Percentiles rank a stretch among this genome's conserved stretches.
These are phyloP conservation scores for Kuraishia molischiana DNA, from an alignment of 805 yeast genomes.

Conservation along the genomic window DNA sequence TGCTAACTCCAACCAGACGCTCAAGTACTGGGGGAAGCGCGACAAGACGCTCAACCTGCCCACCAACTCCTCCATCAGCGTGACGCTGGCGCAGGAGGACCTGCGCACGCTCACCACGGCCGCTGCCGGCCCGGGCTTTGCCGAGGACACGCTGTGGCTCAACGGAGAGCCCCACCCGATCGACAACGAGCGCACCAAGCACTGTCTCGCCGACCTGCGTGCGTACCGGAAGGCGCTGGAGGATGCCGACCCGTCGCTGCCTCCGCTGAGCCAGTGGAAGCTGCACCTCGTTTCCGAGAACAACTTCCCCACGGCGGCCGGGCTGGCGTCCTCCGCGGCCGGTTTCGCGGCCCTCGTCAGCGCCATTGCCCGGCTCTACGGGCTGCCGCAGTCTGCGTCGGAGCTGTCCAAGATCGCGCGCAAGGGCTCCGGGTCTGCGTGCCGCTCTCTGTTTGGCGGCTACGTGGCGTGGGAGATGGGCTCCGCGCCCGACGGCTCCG, in stretches of 20 bases:
- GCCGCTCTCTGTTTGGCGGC: constrained; percentile 95
- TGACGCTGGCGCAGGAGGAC: constrained; percentile 86
- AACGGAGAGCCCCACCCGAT: constrained; percentile 79
- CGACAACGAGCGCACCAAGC: constrained; percentile 49
- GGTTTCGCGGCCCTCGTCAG: constrained; percentile 94
- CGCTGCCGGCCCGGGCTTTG: constrained; percentile 47
- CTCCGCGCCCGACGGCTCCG: constrained; percentile 58
- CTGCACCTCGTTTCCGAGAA: constrained; percentile 85
- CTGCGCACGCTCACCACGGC: constrained; percentile 89
- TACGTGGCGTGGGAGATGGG: constrained; percentile 99
- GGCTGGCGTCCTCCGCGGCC: constrained; percentile 95
- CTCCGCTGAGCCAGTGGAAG: constrained; percentile 52
- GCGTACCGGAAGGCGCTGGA: constrained; percentile 56
- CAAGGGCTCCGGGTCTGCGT: constrained; percentile 97
- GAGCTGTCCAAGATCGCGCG: constrained; percentile 91
- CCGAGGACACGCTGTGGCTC: constrained; percentile 66
- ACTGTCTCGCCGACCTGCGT: constrained; percentile 73
- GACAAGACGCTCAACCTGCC: constrained; percentile 85
- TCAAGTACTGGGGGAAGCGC: constrained; percentile 98
- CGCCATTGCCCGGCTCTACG: constrained; percentile 77
- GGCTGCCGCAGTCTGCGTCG: constrained; percentile 76
- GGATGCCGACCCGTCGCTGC: constrained; percentile 37
- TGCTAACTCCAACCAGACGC: constrained; percentile 36
- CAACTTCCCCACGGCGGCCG: constrained; percentile 99
- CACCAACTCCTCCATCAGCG: constrained; percentile 92